A percentile compares a stretch with the other conserved stretches of the same genome.
Evolutionary conservation across 75 land plant species (phyloP).

Genomic region (Cryptomeria japonica): DNA sequence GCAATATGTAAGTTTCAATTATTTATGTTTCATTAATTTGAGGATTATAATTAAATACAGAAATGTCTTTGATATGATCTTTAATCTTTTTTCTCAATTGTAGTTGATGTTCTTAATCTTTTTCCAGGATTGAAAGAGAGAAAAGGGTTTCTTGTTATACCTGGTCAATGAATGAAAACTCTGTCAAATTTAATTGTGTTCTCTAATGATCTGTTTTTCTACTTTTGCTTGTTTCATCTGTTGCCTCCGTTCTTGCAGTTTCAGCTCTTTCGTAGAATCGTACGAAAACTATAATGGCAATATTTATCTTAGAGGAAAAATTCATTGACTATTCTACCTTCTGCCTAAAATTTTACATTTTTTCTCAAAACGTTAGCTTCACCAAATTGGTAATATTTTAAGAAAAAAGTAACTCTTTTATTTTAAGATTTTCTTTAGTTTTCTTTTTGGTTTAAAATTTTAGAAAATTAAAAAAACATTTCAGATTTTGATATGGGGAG

Average conservation of each 20-base stretch:
- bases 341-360: background rate
- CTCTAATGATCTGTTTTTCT: background rate
- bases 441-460: background rate
- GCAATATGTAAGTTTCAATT: conserved; percentile 79
- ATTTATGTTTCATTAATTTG: background rate
- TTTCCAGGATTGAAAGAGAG: background rate
- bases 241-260: background rate
- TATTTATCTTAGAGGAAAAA: background rate
- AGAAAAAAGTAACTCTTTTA: background rate
- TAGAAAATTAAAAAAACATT: background rate
- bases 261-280: background rate
- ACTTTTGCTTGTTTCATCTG: background rate
- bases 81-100: background rate
- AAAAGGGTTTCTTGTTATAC: background rate
- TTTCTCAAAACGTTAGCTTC: background rate
- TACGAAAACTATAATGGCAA: too few relatives aligned
- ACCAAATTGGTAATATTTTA: background rate
- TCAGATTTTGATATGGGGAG: background rate
- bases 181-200: background rate
- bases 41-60: background rate
- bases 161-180: background rate
- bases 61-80: background rate
- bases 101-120: background rate
- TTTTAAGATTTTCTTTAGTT: background rate
- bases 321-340: background rate